Evolutionary conservation across 179 eudicot genomes (phyloP).

Genomic region (Spinacia oleracea): DNA sequence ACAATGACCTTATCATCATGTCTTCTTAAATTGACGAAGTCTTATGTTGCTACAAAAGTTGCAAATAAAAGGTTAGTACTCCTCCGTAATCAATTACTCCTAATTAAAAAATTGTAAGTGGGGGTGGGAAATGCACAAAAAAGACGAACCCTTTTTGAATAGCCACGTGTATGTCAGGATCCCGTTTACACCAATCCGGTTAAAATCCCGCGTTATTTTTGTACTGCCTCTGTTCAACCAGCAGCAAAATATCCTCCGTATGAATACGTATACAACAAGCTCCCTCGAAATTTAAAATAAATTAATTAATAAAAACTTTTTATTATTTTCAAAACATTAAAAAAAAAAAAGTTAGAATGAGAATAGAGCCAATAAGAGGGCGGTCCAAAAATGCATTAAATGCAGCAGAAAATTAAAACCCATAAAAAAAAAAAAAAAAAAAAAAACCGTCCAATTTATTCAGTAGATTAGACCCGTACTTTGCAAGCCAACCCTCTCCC

Average conservation of each 20-base stretch:
- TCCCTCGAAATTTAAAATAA: neutral
- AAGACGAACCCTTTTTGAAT: neutral
- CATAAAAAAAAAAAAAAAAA: too few relatives aligned
- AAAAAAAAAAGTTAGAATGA: neutral
- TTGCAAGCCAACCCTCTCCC: constrained; percentile 19
- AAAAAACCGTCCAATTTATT: constrained; percentile 31
- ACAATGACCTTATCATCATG: neutral
- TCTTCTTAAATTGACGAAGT: constrained; percentile 9
- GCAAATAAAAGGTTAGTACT: neutral
- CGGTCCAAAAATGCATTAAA: constrained; percentile 28
- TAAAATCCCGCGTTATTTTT: constrained; percentile 28
- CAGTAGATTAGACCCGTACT: constrained; percentile 20
- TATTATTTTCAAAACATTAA: neutral
- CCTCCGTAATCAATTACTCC: neutral
- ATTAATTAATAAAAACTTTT: neutral
- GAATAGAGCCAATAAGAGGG: constrained; percentile 21
- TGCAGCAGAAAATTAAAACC: constrained; percentile 11
- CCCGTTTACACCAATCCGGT: constrained; percentile 29
- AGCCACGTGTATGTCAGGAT: constrained; percentile 23
- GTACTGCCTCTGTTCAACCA: too few relatives aligned
- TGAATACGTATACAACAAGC: constrained; percentile 22
- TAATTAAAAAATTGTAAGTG: neutral
- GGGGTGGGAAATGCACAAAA: constrained; percentile 23
- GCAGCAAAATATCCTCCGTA: neutral
- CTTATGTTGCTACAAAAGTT: constrained; percentile 3